These are phyloP conservation scores for Irpex rosettiformis DNA, from an alignment of 1,284 basidiomycete species.

Conservation along the genomic window DNA sequence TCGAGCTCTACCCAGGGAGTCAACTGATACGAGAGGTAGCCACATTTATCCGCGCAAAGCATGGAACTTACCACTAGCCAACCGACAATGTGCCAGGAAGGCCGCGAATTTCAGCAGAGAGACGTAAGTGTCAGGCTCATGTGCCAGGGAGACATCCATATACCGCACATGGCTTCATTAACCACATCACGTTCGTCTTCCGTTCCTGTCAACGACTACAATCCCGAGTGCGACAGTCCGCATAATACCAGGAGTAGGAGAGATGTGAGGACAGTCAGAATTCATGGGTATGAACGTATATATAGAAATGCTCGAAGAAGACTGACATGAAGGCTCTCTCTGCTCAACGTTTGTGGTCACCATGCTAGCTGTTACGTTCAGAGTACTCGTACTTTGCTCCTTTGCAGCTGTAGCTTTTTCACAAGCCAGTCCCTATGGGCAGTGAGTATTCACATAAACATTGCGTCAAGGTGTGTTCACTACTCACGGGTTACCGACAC, in stretches of 20 bases:
- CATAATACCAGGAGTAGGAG: background rate
- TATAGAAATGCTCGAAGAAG: background rate
- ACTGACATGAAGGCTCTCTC: background rate
- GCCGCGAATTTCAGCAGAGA: background rate
- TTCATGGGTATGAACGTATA: background rate
- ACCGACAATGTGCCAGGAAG: background rate
- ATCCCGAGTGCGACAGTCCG: background rate
- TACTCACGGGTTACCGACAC: background rate
- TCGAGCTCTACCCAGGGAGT: background rate
- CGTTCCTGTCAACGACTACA: background rate
- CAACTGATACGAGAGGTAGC: background rate
- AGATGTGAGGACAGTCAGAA: background rate
- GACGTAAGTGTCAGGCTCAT: background rate
- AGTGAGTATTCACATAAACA: background rate
- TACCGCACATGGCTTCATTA: background rate
- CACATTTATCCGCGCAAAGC: background rate
- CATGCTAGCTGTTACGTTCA: background rate
- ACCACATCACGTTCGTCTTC: background rate
- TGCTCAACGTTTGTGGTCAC: background rate
- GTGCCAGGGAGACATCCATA: background rate
- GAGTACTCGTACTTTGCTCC: background rate
- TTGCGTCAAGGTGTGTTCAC: background rate
- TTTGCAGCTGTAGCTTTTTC: background rate
- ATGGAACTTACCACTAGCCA: background rate
- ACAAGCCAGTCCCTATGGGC: background rate